phyloP scores from a whole-genome alignment of 306 rosid genomes.

The Lupinus albus region DNA sequence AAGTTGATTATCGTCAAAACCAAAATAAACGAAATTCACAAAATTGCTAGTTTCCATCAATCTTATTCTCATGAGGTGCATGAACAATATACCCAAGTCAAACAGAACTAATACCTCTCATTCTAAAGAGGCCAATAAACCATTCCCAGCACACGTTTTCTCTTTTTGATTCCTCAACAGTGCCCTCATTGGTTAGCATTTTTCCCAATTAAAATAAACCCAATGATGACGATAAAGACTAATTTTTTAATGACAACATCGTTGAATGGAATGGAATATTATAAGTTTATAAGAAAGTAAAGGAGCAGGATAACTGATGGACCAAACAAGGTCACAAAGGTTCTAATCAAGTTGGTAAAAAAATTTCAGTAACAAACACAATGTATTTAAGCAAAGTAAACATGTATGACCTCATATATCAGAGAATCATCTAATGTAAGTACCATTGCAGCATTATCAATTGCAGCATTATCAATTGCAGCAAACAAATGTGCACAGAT shows the following conservation, averaged over 20 bases:
- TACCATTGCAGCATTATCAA: too few species aligned
- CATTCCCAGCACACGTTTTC: too few species aligned
- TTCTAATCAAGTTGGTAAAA: conserved; percentile 29
- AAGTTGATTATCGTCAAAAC: neutral
- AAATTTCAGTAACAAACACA: neutral
- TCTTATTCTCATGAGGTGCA: conserved; percentile 2
- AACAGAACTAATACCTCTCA: neutral
- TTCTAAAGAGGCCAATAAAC: neutral
- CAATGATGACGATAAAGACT: neutral
- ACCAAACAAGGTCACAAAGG: neutral
- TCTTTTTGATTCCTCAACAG: too few species aligned
- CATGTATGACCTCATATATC: neutral
- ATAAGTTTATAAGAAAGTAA: neutral
- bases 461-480: too few species aligned
- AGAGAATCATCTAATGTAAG: neutral
- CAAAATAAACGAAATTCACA: neutral
- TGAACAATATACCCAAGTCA: conserved; percentile 34
- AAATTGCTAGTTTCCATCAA: neutral
- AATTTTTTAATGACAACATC: neutral
- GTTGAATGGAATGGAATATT: neutral
- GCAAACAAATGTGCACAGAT: neutral
- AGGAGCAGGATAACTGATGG: conserved; percentile 6
- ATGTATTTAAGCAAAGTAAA: neutral
- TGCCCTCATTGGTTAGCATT: too few species aligned
- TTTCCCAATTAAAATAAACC: neutral